A percentile compares a stretch with the other conserved stretches of the same genome.
These are phyloP conservation scores for Exophiala viscosa DNA, from an alignment of 2,329 filamentous ascomycete genomes.

Conservation along the genomic window DNA sequence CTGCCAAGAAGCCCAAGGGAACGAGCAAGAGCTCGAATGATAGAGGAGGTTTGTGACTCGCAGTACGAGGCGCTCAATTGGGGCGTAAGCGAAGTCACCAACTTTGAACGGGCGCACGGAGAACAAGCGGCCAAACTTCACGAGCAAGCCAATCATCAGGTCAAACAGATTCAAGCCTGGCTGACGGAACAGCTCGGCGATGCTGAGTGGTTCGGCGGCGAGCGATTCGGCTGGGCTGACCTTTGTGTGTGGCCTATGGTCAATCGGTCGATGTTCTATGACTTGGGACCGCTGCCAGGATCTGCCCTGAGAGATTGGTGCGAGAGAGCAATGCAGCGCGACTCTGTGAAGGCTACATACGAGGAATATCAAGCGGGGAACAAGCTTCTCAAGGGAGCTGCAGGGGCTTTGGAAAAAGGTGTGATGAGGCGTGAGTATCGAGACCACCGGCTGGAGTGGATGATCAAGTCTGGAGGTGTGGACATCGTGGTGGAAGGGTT, in stretches of 20 bases:
- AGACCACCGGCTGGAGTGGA: conserved; percentile 23
- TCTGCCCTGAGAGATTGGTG: conserved; percentile 8
- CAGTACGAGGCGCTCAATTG: conserved; percentile 22
- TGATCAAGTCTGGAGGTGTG: conserved; percentile 20
- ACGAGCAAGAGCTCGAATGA: conserved; percentile 16
- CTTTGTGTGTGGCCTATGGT: conserved; percentile 11
- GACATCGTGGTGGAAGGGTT: conserved; percentile 17
- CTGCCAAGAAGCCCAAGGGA: conserved; percentile 1
- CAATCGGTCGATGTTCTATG: conserved; percentile 7
- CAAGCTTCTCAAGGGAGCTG: conserved; percentile 1
- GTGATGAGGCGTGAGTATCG: conserved; percentile 16
- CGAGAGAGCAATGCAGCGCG: conserved; percentile 5
- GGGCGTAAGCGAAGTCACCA: conserved; percentile 13
- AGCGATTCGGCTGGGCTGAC: conserved; percentile 11
- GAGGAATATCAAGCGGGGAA: conserved; percentile 11
- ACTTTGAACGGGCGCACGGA: conserved; percentile 13
- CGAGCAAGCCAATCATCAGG: conserved; percentile 3
- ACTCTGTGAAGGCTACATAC: conserved; percentile 10
- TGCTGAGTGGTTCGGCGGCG: conserved; percentile 15
- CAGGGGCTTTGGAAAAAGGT: conserved; percentile 5
- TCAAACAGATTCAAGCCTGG: conserved; percentile 12
- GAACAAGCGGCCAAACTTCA: conserved; percentile 3
- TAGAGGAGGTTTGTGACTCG: conserved; percentile 23
- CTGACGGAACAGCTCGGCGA: conserved; percentile 12
- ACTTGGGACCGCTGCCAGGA: conserved; percentile 4